These are phyloP conservation scores for Capsella bursapastoris DNA, from an alignment of 345 rosid species.

Conservation along the genomic window DNA sequence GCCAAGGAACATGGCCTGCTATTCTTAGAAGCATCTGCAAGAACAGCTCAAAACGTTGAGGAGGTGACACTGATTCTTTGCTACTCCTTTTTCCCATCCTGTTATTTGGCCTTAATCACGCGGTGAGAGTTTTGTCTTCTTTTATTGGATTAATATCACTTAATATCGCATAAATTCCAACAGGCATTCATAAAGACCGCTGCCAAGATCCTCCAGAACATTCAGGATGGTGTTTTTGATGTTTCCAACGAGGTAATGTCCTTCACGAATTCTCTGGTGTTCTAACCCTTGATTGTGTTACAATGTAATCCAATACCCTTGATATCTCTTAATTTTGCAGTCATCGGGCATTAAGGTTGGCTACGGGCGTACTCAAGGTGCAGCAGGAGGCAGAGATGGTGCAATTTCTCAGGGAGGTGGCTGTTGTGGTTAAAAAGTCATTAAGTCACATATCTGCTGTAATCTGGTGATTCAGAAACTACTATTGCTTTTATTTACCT, in stretches of 20 bases:
- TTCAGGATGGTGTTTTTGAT: conserved; percentile 87
- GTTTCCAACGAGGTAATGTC: conserved; percentile 78
- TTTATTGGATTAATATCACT: neutral
- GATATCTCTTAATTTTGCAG: conserved; percentile 50
- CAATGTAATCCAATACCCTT: neutral
- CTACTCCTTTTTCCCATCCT: neutral
- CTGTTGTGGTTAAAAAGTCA: conserved; percentile 61
- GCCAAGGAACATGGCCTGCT: conserved; percentile 92
- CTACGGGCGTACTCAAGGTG: conserved; percentile 77
- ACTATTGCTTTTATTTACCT: conserved; percentile 37
- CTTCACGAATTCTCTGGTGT: neutral
- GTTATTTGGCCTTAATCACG: neutral
- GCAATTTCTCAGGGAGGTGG: conserved; percentile 71
- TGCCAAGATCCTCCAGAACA: conserved; percentile 86
- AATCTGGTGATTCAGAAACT: conserved; percentile 42
- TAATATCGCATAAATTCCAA: neutral
- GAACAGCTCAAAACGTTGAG: conserved; percentile 97
- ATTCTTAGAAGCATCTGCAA: conserved; percentile 95
- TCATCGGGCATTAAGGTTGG: conserved; percentile 93
- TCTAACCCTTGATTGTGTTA: neutral
- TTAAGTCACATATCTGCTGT: conserved; percentile 25
- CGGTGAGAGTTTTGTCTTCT: neutral
- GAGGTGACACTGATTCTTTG: conserved; percentile 57
- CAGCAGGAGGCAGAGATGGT: conserved; percentile 78
- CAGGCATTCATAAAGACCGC: conserved; percentile 96